Conservation (phyloP, 306 rosid species). For the Fragaria vesca region DNA sequence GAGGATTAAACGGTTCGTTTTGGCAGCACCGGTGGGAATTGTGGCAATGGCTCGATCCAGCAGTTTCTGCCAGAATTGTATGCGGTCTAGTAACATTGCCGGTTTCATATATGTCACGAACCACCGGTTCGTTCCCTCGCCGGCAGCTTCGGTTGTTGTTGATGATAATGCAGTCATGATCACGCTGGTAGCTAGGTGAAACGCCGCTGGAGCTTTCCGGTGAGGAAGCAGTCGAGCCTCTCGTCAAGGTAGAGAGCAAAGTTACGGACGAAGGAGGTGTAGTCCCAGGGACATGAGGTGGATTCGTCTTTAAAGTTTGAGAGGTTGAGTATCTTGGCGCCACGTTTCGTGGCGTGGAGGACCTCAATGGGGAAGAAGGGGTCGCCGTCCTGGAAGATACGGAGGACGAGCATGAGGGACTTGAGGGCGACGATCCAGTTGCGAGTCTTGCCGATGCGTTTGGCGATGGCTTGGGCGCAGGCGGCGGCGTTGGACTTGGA, state of each 20-base stretch:
- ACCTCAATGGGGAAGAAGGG: constrained; percentile 74
- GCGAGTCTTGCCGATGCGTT: constrained; percentile 54
- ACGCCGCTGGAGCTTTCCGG: constrained; percentile 75
- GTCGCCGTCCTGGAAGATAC: constrained; percentile 83
- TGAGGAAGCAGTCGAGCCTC: constrained; percentile 67
- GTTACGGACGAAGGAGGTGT: constrained; percentile 60
- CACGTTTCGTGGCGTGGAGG: constrained; percentile 68
- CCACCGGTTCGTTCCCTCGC: constrained; percentile 35
- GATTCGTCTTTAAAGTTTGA: constrained; percentile 71
- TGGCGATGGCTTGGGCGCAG: constrained; percentile 66
- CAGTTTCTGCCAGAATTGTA: constrained; percentile 62
- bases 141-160: constrained; percentile 11
- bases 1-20: constrained; percentile 43
- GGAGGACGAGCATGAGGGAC: constrained; percentile 68
- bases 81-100: constrained; percentile 49
- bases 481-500: constrained; percentile 52
- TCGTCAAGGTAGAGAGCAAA: constrained; percentile 82
- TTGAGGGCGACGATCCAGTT: constrained; percentile 83
- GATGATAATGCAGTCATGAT: not conserved
- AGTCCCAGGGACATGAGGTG: constrained; percentile 74
- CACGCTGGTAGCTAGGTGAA: constrained; percentile 17
- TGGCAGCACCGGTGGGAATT: constrained; percentile 63
- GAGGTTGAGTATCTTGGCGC: constrained; percentile 75
- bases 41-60: constrained; percentile 70
- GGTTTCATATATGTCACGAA: constrained; percentile 62